Conservation (phyloP, 148 eudicot genomes). For the Camellia lanceoleosa region DNA sequence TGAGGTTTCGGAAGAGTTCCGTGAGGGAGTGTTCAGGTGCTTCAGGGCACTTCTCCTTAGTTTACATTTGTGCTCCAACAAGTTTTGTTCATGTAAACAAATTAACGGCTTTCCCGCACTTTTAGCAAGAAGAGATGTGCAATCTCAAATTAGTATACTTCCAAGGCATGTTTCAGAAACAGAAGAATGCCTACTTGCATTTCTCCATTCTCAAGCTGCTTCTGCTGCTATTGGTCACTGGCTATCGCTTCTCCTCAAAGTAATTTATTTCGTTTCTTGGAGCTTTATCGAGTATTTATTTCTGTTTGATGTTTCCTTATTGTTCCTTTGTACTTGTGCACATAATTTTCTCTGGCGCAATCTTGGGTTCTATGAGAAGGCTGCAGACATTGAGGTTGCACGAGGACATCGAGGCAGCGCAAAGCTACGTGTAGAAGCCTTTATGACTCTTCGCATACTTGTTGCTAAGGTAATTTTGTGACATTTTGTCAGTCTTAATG, state of each 20-base stretch:
- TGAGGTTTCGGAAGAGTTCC: constrained; percentile 95
- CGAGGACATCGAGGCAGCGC: constrained; percentile 90
- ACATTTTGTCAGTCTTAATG: constrained; percentile 1
- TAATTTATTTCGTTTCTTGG: constrained; percentile 20
- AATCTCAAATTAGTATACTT: constrained; percentile 18
- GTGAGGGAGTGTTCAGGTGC: constrained; percentile 78
- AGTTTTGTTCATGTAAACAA: constrained; percentile 71
- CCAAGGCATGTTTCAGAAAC: constrained; percentile 23
- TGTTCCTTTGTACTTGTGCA: neutral
- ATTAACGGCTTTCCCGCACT: constrained; percentile 48
- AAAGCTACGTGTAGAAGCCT: constrained; percentile 76
- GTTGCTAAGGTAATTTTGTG: constrained; percentile 65
- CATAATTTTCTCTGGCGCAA: constrained; percentile 9
- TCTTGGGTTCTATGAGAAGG: constrained; percentile 46
- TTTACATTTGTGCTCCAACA: constrained; percentile 51
- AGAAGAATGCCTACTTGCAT: constrained; percentile 66
- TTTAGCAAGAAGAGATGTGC: constrained; percentile 32
- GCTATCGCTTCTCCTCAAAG: constrained; percentile 88
- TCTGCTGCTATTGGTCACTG: constrained; percentile 91
- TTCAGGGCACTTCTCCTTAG: constrained; percentile 56
- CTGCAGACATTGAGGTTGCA: constrained; percentile 76
- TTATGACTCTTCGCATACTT: constrained; percentile 67
- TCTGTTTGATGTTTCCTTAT: neutral
- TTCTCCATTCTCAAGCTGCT: constrained; percentile 83
- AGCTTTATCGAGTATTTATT: neutral